These are phyloP conservation scores for Trichopus zeylanicus DNA, from an alignment of 116 monocot genomes.

Conservation along the genomic window DNA sequence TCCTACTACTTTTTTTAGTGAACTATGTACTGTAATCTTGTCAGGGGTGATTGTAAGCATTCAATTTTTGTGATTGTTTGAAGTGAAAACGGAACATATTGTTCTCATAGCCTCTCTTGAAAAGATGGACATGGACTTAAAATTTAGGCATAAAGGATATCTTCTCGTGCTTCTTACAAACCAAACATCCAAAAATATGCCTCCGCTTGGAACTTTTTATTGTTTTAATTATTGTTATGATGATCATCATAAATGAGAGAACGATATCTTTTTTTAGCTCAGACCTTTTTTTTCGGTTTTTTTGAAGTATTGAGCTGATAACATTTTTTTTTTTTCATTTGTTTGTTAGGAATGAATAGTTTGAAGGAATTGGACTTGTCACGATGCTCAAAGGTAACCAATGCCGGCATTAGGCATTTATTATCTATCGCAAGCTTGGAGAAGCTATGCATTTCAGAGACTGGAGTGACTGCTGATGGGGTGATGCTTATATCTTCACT, in stretches of 20 bases:
- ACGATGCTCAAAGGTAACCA: constrained; percentile 72
- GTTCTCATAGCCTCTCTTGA: not conserved
- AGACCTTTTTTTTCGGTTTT: not conserved
- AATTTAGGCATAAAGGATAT: too few species aligned
- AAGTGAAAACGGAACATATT: not conserved
- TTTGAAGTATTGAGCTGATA: not conserved
- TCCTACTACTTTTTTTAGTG: not conserved
- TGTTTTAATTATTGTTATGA: too few species aligned
- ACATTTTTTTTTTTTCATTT: not conserved
- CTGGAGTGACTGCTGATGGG: constrained; percentile 49
- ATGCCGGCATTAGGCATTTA: constrained; percentile 63
- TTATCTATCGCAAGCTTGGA: constrained; percentile 64
- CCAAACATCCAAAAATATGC: too few species aligned
- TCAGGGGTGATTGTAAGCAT: not conserved
- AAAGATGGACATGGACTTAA: not conserved
- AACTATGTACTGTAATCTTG: not conserved
- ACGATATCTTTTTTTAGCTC: not conserved
- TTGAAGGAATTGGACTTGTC: constrained; percentile 80
- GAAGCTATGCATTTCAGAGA: constrained; percentile 62
- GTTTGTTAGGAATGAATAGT: constrained; percentile 52
- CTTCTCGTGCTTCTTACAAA: too few species aligned
- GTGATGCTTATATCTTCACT: constrained; percentile 50
- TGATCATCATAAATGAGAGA: not conserved
- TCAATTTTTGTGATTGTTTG: not conserved
- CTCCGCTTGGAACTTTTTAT: too few species aligned